phyloP scores from a whole-genome alignment of 306 rosid genomes.

The Quillaja saponaria region DNA sequence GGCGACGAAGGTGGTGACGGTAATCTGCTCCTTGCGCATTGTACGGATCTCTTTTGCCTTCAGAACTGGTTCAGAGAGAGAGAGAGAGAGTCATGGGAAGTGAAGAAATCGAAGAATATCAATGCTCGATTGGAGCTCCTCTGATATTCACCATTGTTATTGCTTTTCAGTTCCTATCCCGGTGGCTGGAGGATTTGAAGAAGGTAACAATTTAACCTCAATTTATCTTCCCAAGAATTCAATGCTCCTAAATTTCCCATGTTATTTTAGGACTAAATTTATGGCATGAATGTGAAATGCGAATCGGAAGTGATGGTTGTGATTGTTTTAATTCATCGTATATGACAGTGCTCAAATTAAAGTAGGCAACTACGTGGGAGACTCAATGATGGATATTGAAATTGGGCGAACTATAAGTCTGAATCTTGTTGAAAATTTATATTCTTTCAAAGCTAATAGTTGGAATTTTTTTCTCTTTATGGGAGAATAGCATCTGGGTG shows the following conservation, averaged over 20 bases:
- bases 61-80: neutral
- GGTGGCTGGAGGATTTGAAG: constrained; percentile 55
- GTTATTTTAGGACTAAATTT: neutral
- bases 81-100: constrained; percentile 30
- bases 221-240: neutral
- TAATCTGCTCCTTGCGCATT: too few species aligned
- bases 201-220: constrained; percentile 39
- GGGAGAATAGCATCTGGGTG: too few species aligned
- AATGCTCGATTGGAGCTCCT: constrained; percentile 64
- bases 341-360: too few species aligned
- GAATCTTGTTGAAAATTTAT: too few species aligned
- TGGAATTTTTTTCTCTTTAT: too few species aligned
- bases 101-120: constrained; percentile 37
- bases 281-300: neutral
- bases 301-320: neutral
- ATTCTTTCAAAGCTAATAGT: too few species aligned
- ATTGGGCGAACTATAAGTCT: too few species aligned
- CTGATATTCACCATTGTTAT: constrained; percentile 51
- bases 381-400: too few species aligned
- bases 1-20: too few species aligned
- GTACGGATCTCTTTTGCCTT: too few species aligned
- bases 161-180: constrained; percentile 56
- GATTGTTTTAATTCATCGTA: neutral
- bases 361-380: too few species aligned
- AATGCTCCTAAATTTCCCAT: neutral